Conservation (phyloP, 2,329 filamentous ascomycete species). For the Xylariaceae sp. region DNA sequence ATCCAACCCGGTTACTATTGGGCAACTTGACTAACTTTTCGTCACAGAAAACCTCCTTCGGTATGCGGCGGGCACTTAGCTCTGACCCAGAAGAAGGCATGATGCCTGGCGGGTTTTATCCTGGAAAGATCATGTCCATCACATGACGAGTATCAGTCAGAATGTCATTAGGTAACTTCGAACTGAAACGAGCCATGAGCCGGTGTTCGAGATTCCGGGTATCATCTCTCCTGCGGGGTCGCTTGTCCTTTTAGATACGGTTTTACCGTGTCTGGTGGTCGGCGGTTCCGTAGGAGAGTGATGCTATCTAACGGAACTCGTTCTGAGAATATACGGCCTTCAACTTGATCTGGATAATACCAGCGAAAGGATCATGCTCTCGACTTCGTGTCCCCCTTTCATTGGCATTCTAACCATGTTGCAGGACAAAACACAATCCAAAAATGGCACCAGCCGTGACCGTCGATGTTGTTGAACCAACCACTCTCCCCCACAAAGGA, state of each 20-base stretch:
- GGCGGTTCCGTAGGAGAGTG: conserved; percentile 16
- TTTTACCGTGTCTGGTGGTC: not conserved
- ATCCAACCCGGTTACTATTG: no score
- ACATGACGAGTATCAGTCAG: conserved; percentile 26
- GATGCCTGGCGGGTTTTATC: conserved; percentile 28
- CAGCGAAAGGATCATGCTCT: conserved; percentile 99
- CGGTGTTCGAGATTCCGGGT: conserved; percentile 35
- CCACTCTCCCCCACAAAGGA: conserved; percentile 48
- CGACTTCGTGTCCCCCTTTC: conserved; percentile 38
- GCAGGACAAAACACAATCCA: conserved; percentile 37
- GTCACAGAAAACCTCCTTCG: not conserved
- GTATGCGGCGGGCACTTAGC: not conserved
- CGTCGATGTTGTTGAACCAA: conserved; percentile 55
- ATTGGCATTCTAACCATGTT: conserved; percentile 36
- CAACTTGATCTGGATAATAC: conserved; percentile 99
- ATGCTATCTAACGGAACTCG: conserved; percentile 25
- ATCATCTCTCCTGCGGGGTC: conserved; percentile 13
- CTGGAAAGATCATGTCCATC: conserved; percentile 25
- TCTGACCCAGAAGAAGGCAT: conserved; percentile 18
- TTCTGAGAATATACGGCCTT: conserved; percentile 87
- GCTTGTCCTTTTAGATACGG: not conserved
- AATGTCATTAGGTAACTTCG: conserved; percentile 33
- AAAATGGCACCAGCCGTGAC: conserved; percentile 79
- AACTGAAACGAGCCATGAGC: conserved; percentile 36
- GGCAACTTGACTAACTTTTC: not conserved